A percentile compares a stretch with the other conserved stretches of the same genome.
These are phyloP conservation scores for Fusarium sp. DNA, from an alignment of 2,329 filamentous ascomycete species.

Conservation along the genomic window DNA sequence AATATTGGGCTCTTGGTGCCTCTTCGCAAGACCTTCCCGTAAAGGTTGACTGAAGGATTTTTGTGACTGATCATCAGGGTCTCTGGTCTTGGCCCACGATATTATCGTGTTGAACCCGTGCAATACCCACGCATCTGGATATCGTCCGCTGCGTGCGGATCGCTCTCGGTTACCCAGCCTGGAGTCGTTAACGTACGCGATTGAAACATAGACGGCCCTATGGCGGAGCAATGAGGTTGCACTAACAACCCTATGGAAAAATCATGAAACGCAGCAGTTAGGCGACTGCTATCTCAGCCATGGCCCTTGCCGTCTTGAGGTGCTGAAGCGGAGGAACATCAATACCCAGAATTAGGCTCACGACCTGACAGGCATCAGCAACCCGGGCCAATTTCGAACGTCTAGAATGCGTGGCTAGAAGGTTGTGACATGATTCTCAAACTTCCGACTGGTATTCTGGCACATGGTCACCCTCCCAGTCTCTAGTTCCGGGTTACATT, in stretches of 20 bases:
- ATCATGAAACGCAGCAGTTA: constrained; percentile 22
- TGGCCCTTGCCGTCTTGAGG: background rate
- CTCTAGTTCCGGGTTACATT: background rate
- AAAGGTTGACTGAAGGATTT: constrained; percentile 5
- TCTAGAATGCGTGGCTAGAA: background rate
- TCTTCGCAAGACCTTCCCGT: constrained; percentile 17
- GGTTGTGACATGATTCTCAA: background rate
- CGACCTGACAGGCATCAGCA: background rate
- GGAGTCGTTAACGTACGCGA: constrained; percentile 4
- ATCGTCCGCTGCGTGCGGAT: constrained; percentile 5
- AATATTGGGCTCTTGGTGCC: constrained; percentile 12
- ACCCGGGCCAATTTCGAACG: background rate
- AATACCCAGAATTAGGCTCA: background rate
- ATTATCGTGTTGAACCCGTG: background rate
- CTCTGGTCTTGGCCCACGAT: background rate
- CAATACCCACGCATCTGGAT: background rate
- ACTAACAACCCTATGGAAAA: background rate
- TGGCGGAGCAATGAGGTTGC: background rate
- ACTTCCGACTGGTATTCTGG: background rate
- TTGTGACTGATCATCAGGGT: constrained; percentile 9
- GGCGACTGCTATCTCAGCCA: background rate
- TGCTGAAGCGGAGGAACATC: background rate
- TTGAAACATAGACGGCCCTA: constrained; percentile 14
- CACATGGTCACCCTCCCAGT: background rate
- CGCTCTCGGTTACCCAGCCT: constrained; percentile 1